phyloP scores from a whole-genome alignment of 306 rosid genomes.

The Hippophae tibetana region DNA sequence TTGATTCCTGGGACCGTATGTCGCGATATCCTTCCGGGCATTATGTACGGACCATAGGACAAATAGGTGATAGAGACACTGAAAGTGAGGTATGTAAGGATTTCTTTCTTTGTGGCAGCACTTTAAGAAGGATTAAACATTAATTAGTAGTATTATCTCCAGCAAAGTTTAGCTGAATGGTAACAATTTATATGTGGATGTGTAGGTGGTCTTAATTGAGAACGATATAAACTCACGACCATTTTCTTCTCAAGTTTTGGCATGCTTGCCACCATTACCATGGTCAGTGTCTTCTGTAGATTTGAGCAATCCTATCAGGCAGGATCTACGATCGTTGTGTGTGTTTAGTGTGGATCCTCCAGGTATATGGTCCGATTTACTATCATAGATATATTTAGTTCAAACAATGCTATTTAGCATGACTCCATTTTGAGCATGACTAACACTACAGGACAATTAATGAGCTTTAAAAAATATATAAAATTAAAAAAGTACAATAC shows the following conservation, averaged over 20 bases:
- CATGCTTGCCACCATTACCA: conserved; percentile 95
- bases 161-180: conserved; percentile 9
- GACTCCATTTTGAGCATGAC: too few relatives aligned
- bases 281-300: conserved; percentile 85
- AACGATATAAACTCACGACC: conserved; percentile 92
- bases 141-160: not conserved
- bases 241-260: conserved; percentile 83
- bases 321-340: conserved; percentile 60
- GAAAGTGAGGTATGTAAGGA: conserved; percentile 74
- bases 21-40: conserved; percentile 98
- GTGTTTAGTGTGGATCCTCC: conserved; percentile 99
- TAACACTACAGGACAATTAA: too few relatives aligned
- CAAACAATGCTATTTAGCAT: not conserved
- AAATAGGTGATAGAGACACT: conserved; percentile 87
- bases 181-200: conserved; percentile 12
- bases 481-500: too few relatives aligned
- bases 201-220: conserved; percentile 94
- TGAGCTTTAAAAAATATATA: too few relatives aligned
- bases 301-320: conserved; percentile 62
- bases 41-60: conserved; percentile 85
- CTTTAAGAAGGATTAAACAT: too few relatives aligned
- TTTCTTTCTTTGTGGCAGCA: not conserved
- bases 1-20: conserved; percentile 92
- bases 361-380: conserved; percentile 33
- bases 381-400: conserved; percentile 5